Base-by-base conservation (phyloP, 306 rosid species). In the Acmispon strigosus region DNA sequence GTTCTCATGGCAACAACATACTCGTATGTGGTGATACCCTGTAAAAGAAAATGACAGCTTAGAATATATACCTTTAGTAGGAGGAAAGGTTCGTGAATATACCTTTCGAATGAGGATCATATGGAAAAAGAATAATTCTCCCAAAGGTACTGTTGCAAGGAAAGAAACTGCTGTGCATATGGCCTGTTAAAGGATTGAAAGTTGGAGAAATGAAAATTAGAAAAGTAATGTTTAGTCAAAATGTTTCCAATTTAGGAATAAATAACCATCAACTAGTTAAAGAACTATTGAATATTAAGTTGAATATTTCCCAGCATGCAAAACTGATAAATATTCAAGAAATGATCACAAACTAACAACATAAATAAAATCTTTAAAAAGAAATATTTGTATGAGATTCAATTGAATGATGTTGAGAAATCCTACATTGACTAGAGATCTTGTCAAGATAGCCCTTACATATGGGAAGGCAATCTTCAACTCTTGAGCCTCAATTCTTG, bases 11-110 rank as follows among this genome's bases (percentile, higher is more conserved):
- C 90, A 77, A 90, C 85, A 0, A 90, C 95, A 76, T 90, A 88
- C 80, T 90, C 96, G 6, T 90, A 90, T 34, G 96, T 88, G 52
- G 96, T 88, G 66, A 90, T 90, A 63, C 96, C 96, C 96, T 88
- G 82, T 32, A 34, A 59, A 60, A 56, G 56, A 54, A 73, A 68
- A 74, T 56, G 41, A 34, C 36, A 57, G 43, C 78, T 82, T 24
- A 70, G 64, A 78, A 79, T 14, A 64, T 58, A 49, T 64, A 63
- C 39, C 37, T 44, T 36, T 11, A 74, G 36, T 10, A 41, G 42
- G 57, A 52, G 45, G 43, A 57, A 51, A 81, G 43, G 75, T 43
- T 78, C 27, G 14, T 20, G 74, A 71, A 61, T 70, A 62, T 68
- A 90, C 96, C 95, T 90, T 90, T 29, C 89, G 86, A 53, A 90